Evolutionary conservation across 805 yeast genomes (phyloP).

Genomic region (Candida wancherniae): DNA sequence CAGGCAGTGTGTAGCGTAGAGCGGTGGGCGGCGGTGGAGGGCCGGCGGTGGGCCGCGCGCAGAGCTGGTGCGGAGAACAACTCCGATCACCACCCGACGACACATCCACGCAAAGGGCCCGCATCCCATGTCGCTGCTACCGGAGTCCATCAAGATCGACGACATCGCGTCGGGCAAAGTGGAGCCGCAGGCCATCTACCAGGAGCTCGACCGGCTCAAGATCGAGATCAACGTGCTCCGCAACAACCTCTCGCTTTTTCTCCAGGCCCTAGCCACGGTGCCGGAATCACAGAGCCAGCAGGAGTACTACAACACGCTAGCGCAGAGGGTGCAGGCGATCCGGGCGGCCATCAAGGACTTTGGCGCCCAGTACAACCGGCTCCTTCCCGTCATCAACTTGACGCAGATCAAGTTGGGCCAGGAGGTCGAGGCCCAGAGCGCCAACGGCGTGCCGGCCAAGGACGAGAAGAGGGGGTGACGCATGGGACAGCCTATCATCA

Average conservation of each 20-base stretch:
- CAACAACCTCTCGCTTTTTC: conserved; percentile 36
- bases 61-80: too few relatives aligned
- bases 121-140: conserved; percentile 9
- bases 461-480: neutral
- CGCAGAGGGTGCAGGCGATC: conserved; percentile 32
- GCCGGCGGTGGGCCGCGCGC: too few relatives aligned
- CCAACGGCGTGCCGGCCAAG: neutral
- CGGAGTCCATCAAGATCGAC: conserved; percentile 28
- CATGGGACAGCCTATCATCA: too few relatives aligned
- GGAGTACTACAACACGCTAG: conserved; percentile 35
- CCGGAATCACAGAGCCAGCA: conserved; percentile 28
- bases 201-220: conserved; percentile 38
- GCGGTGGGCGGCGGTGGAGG: too few relatives aligned
- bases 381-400: conserved; percentile 47
- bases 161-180: conserved; percentile 41
- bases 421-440: conserved; percentile 39
- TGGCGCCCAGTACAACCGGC: conserved; percentile 39
- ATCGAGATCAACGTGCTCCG: conserved; percentile 39
- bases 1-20: too few relatives aligned
- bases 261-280: conserved; percentile 34
- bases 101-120: too few relatives aligned
- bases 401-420: conserved; percentile 48
- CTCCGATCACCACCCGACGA: too few relatives aligned
- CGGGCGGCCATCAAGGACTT: conserved; percentile 39
- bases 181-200: conserved; percentile 39